A percentile compares a stretch with the other conserved stretches of the same genome.
Evolutionary conservation across 441 rosid species (phyloP).

Genomic region (Jatropha multifida): DNA sequence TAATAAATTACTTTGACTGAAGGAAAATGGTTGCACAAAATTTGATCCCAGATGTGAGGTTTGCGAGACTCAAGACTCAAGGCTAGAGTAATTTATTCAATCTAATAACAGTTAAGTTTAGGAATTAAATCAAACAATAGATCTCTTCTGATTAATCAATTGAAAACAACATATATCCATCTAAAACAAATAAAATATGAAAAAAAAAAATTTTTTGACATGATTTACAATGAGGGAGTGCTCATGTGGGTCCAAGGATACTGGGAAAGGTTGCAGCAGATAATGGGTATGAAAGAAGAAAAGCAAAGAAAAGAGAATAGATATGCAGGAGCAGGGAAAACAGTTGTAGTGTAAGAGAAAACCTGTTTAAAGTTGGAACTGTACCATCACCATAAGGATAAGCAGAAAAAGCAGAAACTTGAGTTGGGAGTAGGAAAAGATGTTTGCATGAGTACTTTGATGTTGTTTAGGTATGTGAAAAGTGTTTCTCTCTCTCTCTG

Average conservation of each 20-base stretch:
- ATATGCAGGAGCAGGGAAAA: neutral
- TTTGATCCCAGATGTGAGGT: neutral
- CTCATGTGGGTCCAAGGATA: neutral
- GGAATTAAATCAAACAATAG: neutral
- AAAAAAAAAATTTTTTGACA: no score
- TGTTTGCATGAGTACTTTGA: neutral
- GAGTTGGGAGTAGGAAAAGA: neutral
- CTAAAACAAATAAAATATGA: neutral
- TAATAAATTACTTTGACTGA: neutral
- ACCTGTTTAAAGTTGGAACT: neutral
- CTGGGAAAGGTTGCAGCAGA: neutral
- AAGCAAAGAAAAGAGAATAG: neutral
- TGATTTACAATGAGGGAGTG: neutral
- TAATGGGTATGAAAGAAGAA: neutral
- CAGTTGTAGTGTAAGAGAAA: neutral
- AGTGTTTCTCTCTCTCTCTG: neutral
- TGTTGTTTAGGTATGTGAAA: neutral
- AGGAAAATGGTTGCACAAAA: conserved; percentile 3
- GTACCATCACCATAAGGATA: neutral
- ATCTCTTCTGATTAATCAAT: neutral
- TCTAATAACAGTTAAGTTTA: neutral
- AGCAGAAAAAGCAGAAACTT: no score
- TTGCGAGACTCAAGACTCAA: neutral
- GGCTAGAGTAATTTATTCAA: neutral
- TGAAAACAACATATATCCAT: neutral